Percentiles rank a stretch among this genome's conserved stretches.
These are phyloP conservation scores for Aspergillus sp. DNA, from an alignment of 2,329 filamentous ascomycete species.

Conservation along the genomic window DNA sequence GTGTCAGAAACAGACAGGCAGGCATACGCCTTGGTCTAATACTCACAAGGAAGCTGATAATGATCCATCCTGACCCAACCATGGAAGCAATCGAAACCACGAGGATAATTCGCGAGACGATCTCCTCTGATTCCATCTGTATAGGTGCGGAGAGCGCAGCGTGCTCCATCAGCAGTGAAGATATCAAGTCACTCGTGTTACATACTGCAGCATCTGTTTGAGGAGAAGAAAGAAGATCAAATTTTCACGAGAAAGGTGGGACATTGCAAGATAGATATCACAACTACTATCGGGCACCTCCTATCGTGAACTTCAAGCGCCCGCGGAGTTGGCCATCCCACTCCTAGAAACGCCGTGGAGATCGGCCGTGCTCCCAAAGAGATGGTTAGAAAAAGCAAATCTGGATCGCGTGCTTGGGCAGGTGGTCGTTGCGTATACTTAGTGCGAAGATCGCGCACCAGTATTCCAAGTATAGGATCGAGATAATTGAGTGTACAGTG, in stretches of 20 bases:
- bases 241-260: neutral
- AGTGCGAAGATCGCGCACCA: neutral
- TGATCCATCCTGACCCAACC: slow-evolving; percentile 8
- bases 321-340: slow-evolving; percentile 7
- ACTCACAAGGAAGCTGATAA: slow-evolving; percentile 8
- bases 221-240: neutral
- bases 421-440: neutral
- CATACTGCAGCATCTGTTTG: neutral
- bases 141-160: neutral
- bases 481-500: neutral
- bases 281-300: neutral
- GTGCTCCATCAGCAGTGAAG: neutral
- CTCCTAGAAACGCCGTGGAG: neutral
- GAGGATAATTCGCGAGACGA: neutral
- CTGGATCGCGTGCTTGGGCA: neutral
- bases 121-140: neutral
- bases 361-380: neutral
- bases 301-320: neutral
- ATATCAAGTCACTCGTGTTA: neutral
- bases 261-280: neutral
- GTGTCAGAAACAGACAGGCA: neutral
- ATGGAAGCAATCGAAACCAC: slow-evolving; percentile 4
- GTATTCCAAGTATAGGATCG: neutral
- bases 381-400: neutral
- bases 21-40: neutral